Evolutionary conservation across 768 basidiomycete species (phyloP), one percentile per base, ranked within the genome.

Genomic region (Mycena leptocephala): DNA sequence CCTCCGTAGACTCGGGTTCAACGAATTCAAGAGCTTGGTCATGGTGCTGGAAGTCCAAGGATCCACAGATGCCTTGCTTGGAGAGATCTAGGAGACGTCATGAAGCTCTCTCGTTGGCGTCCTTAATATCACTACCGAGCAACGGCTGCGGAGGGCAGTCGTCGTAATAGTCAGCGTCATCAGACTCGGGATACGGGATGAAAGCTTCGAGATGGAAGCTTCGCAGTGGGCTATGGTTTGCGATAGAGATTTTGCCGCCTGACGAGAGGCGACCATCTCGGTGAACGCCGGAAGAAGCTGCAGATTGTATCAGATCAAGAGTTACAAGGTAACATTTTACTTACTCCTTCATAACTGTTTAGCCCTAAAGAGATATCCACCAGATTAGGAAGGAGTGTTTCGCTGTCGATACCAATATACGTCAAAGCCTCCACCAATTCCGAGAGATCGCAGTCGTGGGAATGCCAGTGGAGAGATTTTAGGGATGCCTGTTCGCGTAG

Each of bases 211-310:
- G 63, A 64, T 64, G 41, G 63, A 64, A 64, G 63, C 24, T 16
- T 9, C 28, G 41, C 22, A 64, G 43, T 22, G 30, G 16, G 16
- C 28, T 14, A 64, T 32, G 39, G 41, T 24, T n/a, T n/a, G 48
- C n/a, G 48, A 24, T 11, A n/a, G 48, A n/a, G 48, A 51, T 22
- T 51, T 33, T 18, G 26, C 10, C 35, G 30, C 41, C 22, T 18
- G 63, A 46, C 63, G 63, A 22, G 63, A 64, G 14, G 63, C 41
- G 41, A 48, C 43, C 63, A 64, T 64, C 5, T 64, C 63, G 20
- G 63, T 24, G 43, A 64, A 64, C 43, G 63, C 41, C 46, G 63
- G 41, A 43, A 64, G 63, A 64, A 64, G 63, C 63, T 64, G 43
- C 7, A 22, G 20, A 64, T 43, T 20, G 9, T 48, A 41, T 64